Base-by-base conservation (phyloP, 192 early-diverging fungal genomes). In the Backusella mclennaniae region DNA sequence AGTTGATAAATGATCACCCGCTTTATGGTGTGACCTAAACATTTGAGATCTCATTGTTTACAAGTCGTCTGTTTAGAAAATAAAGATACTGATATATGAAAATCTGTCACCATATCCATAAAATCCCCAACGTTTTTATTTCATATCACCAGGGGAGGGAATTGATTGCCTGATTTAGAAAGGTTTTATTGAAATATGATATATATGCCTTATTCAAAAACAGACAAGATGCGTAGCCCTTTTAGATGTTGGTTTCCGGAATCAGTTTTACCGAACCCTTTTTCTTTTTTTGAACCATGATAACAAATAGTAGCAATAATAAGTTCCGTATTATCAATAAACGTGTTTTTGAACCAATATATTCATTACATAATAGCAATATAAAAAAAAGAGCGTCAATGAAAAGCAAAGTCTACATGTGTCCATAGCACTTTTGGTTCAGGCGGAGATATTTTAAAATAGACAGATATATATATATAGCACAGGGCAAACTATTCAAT, bases 401-500 rank as follows among this genome's bases (percentile, higher is more conserved):
- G 56, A 12, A 59, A 29, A 29, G 56, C 29, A 63, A 63, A 63
- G 11, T 29, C 23, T 63, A 26, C 56, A 63, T 63, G 56, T 63
- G 56, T 63, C 56, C 23, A 63, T 12, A 11, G 9, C 26, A 63
- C 26, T 63, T 63, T 63, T n/a, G 46, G 26, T 63, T 63, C 23
- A 63, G 56, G 56, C 56, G 56, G 56, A 63, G 56, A 63, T 63
- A 63, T 63, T 63, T 63, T 29, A 63, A 63, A 63, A 29, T 29
- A 63, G 56, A 63, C 56, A 29, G 5, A 63, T 8, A 29, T 63
- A 26, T 63, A 26, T 74, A 66, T 42, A 29, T 49, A 52, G 29
- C 2, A 63, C 56, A 63, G 56, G 26, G 56, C 56, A 63, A 63
- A 29, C 9, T 12, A 29, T 23, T 14, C 56, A 63, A 63, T 26